Evolutionary conservation across 2,329 filamentous ascomycete species (phyloP).

Genomic region (Verticillium tricorpus): DNA sequence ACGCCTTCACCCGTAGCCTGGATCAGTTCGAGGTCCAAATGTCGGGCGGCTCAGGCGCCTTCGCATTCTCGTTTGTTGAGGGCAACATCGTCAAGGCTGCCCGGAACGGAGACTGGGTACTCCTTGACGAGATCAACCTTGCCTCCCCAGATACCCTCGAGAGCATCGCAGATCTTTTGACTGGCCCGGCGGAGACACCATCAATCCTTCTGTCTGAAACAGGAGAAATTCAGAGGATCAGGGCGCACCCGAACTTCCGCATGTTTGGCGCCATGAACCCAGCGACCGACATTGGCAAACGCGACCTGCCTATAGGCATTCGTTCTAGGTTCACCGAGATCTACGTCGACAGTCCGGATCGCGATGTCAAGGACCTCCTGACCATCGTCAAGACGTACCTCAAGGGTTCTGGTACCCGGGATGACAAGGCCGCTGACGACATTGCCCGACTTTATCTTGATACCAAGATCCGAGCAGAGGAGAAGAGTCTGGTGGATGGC

Average conservation of each 20-base stretch:
- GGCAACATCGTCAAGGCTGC: slow-evolving; percentile 96
- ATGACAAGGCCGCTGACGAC: slow-evolving; percentile 71
- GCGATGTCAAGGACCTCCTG: slow-evolving; percentile 78
- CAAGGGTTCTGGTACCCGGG: slow-evolving; percentile 63
- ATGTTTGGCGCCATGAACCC: slow-evolving; percentile 99
- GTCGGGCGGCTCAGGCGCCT: slow-evolving; percentile 64
- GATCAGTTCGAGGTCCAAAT: slow-evolving; percentile 78
- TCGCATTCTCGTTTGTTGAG: slow-evolving; percentile 94
- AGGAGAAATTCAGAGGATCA: slow-evolving; percentile 84
- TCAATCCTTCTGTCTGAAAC: slow-evolving; percentile 90
- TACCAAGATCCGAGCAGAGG: slow-evolving; percentile 74
- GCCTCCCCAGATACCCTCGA: slow-evolving; percentile 93
- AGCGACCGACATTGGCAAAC: slow-evolving; percentile 93
- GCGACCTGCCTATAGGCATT: slow-evolving; percentile 83
- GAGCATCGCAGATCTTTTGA: slow-evolving; percentile 83
- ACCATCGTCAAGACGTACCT: slow-evolving; percentile 88
- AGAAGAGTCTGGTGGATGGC: slow-evolving; percentile 86
- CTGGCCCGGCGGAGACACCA: slow-evolving; percentile 65
- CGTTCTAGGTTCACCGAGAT: slow-evolving; percentile 93
- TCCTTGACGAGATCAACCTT: slow-evolving; percentile 95
- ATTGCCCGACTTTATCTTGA: slow-evolving; percentile 84
- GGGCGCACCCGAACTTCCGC: slow-evolving; percentile 87
- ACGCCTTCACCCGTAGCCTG: slow-evolving; percentile 69
- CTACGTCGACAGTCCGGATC: slow-evolving; percentile 88
- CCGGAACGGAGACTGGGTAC: slow-evolving; percentile 92